Base-by-base conservation (phyloP, 345 rosid genomes). In the Salix exigua region DNA sequence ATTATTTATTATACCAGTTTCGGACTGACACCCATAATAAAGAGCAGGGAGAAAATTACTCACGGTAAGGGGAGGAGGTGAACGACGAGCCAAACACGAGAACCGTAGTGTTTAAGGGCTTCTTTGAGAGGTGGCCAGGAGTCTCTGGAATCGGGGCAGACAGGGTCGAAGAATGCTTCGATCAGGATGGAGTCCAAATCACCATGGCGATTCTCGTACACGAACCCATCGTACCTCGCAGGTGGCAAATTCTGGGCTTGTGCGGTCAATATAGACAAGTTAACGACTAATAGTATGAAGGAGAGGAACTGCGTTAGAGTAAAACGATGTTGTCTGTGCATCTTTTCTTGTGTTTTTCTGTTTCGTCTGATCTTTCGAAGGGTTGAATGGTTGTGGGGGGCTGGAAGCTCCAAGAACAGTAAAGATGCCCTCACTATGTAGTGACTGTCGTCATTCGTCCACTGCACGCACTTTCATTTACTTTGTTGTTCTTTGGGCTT, bases 51-150 rank as follows among this genome's bases (percentile, higher is more conserved):
- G 33, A 31, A 28, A 37, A 70, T 2, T 55, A 83, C 97, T 88
- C 9, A 95, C 99, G 99, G 97, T 46, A 95, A 77, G 5, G 99
- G 99, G 28, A 95, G 90, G 72, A 93, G 93, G 77, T 93, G 96
- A 83, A 90, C 80, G 78, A 77, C 7, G 58, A 93, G 82, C 38
- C 79, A 77, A 73, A 91, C 89, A 78, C 86, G 91, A 80, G 89
- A 74, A 73, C 94, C 93, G 77, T 95, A 93, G 83, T 83, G 63
- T 33, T 82, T 77, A 50, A 93, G 75, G 51, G 89, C 94, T 79
- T 79, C 86, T 76, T 88, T 91, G 78, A 95, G 89, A 58, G 97
- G 87, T 38, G 89, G 88, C 99, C 99, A 95, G 11, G 94, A 74
- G 82, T 91, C 96, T 67, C 90, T 82, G 86, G 96, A 90, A 70